Evolutionary conservation across 176 grass and related monocot species (phyloP).

Genomic region (Rhynchospora pubera): DNA sequence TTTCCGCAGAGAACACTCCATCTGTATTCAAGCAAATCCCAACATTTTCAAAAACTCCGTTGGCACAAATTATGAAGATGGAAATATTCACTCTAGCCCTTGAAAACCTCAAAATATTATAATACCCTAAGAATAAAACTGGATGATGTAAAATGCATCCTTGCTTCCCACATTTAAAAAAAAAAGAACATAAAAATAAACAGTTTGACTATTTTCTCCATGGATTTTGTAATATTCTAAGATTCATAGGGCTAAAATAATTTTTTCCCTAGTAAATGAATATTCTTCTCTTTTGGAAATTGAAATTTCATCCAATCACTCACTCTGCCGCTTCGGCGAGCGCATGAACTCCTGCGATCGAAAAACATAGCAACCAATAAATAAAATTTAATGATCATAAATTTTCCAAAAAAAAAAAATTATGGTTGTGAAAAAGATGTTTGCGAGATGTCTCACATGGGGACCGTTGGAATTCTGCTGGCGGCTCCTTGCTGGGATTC

Average conservation of each 20-base stretch:
- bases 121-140: not conserved
- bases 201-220: not conserved
- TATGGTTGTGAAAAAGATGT: not conserved
- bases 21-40: not conserved
- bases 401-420: not conserved
- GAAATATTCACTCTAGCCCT: not conserved
- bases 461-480: conserved; percentile 13
- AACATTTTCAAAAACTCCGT: not conserved
- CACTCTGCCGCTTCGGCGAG: conserved; percentile 53
- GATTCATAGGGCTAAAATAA: not conserved
- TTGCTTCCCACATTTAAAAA: not conserved
- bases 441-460: not conserved
- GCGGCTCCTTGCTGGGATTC: conserved; percentile 37
- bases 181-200: not conserved
- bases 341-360: conserved; percentile 37
- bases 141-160: too few species aligned
- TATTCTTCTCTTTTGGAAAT: not conserved
- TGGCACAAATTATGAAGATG: not conserved
- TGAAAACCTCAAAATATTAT: not conserved
- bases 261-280: not conserved
- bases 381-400: not conserved
- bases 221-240: not conserved
- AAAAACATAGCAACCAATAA: conserved; percentile 13
- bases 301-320: conserved; percentile 7
- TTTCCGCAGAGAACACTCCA: not conserved